phyloP scores from a whole-genome alignment of 140 eudicot genomes.

The Bidens hawaiensis region DNA sequence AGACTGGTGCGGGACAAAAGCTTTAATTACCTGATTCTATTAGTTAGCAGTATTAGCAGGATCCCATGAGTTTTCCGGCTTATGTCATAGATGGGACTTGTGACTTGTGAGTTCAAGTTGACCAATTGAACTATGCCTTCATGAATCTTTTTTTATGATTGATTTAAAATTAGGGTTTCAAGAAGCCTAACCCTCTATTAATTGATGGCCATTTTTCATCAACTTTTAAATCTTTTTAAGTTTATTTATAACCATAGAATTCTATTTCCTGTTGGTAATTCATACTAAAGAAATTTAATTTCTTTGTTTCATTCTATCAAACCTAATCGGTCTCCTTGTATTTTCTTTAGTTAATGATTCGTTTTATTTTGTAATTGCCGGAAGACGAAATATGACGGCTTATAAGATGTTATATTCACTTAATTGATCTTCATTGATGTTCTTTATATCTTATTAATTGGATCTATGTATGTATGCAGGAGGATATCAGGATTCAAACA shows the following conservation, averaged over 20 bases:
- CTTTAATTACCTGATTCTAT: too few relatives aligned
- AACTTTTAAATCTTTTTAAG: background rate
- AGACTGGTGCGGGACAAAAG: too few relatives aligned
- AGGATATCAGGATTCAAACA: constrained; percentile 55
- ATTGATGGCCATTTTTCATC: constrained; percentile 5
- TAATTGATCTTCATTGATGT: background rate
- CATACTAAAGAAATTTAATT: background rate
- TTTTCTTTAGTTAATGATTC: too few relatives aligned
- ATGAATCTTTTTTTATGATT: background rate
- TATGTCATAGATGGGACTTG: background rate
- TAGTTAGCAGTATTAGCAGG: too few relatives aligned
- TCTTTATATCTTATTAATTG: constrained; percentile 9
- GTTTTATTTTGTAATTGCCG: too few relatives aligned
- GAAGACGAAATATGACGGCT: too few relatives aligned
- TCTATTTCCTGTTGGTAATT: background rate
- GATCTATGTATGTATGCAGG: constrained; percentile 34
- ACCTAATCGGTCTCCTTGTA: background rate
- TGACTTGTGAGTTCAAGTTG: background rate
- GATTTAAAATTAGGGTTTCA: constrained; percentile 7
- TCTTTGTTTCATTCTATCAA: too few relatives aligned
- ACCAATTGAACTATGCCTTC: background rate
- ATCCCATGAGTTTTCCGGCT: too few relatives aligned
- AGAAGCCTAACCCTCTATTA: constrained; percentile 13
- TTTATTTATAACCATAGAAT: background rate
- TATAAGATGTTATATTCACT: constrained; percentile 32